Percentiles rank a stretch among this genome's conserved stretches.
phyloP scores from a whole-genome alignment of 495 filamentous ascomycete species.

The Physcia stellaris region DNA sequence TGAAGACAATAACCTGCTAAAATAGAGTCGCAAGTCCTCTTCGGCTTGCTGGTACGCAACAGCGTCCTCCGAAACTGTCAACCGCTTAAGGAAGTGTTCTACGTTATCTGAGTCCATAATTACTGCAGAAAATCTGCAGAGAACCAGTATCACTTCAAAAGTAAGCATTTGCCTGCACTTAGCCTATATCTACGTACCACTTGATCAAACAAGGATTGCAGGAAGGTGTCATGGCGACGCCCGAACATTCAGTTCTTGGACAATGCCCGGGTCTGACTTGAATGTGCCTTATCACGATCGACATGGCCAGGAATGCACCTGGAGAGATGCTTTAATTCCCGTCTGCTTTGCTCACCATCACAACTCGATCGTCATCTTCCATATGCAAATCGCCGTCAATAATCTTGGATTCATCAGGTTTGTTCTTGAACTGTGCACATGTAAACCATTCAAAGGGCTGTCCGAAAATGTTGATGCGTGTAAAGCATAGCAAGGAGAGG shows the following conservation, averaged over 20 bases:
- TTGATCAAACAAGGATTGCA: not conserved
- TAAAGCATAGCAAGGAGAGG: not conserved
- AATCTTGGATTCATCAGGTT: slow-evolving; percentile 12
- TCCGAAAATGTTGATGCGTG: not conserved
- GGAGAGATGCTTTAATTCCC: slow-evolving; percentile 11
- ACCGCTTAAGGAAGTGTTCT: not conserved
- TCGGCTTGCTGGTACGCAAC: slow-evolving; percentile 4
- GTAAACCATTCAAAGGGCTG: slow-evolving; percentile 15
- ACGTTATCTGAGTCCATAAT: not conserved
- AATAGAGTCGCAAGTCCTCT: slow-evolving; percentile 10
- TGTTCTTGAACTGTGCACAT: slow-evolving; percentile 10
- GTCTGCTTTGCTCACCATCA: slow-evolving; percentile 7
- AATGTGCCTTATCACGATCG: slow-evolving; percentile 12
- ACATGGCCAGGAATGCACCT: slow-evolving; percentile 13
- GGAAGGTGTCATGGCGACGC: not conserved
- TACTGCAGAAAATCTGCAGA: too few relatives aligned
- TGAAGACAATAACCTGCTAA: slow-evolving; percentile 6
- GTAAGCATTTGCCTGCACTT: slow-evolving; percentile 2
- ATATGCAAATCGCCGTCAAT: slow-evolving; percentile 12
- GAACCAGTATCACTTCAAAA: slow-evolving; percentile 11
- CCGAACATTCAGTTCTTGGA: slow-evolving; percentile 11
- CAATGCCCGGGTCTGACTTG: slow-evolving; percentile 6
- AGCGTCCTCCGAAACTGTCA: slow-evolving; percentile 2
- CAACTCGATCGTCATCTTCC: slow-evolving; percentile 2
- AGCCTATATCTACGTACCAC: not conserved